Evolutionary conservation across 371 early-diverging fungal species (phyloP), one percentile per base, ranked within the genome.

Genomic region (Actinomortierella wolfii): DNA sequence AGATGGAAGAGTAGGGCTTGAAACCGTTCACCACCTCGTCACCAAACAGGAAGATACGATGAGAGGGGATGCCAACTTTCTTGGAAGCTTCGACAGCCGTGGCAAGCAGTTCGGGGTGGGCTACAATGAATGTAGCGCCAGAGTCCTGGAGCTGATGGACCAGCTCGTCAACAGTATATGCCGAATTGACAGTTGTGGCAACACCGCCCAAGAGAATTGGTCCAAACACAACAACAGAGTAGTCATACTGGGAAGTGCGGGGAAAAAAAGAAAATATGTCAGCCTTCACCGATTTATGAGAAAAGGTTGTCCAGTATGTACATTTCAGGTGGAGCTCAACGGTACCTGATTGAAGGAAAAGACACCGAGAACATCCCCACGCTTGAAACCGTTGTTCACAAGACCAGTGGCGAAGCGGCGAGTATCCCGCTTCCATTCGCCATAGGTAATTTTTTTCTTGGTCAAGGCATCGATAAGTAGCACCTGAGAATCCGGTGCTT

Each of bases 161-260:
- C 17, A 94, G 78, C 67, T 95, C 96, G 34, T 83, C 81, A 5
- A 81, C 76, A 0, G 86, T 92, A 70, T 94, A 94, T 17, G 80
- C 79, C 7, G 93, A 90, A 58, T 93, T 95, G 39, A 87, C 90
- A n/a, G 88, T 81, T 1, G 89, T 82, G 18, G 86, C 73, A 2
- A 86, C 68, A 7, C 92, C 92, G 6, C 93, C 92, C 56, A 77
- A 63, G 61, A 76, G 56, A 24, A 83, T 59, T 5, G 80, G 65
- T 26, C 86, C 87, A 57, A 81, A 80, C 43, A 80, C 57, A 21
- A 78, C 76, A 39, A 79, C 51, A 7, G 86, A 79, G 59, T 82
- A 88, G 34, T 82, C 78, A 29, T 18, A 54, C 47, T 49, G 44
- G 28, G 11, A 15, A 4, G 34, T 4, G 34, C 34, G 34, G 34